phyloP scores from a whole-genome alignment of 306 rosid genomes.

The Rosa multiflora region DNA sequence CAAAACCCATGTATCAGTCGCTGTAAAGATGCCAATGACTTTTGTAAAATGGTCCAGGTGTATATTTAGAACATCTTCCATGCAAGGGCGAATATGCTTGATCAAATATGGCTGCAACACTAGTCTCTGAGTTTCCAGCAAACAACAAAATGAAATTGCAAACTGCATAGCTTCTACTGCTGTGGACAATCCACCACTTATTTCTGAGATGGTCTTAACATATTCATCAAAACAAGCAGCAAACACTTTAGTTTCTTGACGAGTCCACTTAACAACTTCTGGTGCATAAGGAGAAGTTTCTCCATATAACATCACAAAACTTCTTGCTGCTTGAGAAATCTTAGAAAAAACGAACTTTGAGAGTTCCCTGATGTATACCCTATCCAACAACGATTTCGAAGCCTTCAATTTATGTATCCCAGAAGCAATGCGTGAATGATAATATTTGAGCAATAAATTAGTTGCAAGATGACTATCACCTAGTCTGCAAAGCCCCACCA shows the following conservation, averaged over 20 bases:
- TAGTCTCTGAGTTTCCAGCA: conserved; percentile 52
- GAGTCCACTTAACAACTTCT: conserved; percentile 50
- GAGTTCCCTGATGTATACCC: conserved; percentile 43
- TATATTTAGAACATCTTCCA: conserved; percentile 49
- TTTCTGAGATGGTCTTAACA: conserved; percentile 39
- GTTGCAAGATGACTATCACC: conserved; percentile 58
- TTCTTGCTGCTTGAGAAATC: conserved; percentile 67
- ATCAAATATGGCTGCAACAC: conserved; percentile 48
- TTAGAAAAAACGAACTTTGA: conserved; percentile 62
- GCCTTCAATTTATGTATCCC: conserved; percentile 37
- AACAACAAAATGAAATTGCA: conserved; percentile 54
- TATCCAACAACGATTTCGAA: conserved; percentile 38
- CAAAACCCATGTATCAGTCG: conserved; percentile 62
- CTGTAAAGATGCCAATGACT: conserved; percentile 52
- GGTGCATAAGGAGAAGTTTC: conserved; percentile 48
- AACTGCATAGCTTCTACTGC: conserved; percentile 43
- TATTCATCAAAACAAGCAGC: conserved; percentile 41
- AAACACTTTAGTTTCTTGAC: conserved; percentile 52
- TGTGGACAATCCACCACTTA: conserved; percentile 46
- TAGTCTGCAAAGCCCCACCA: conserved; percentile 51
- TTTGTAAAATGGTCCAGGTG: conserved; percentile 62
- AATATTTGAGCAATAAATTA: conserved; percentile 48
- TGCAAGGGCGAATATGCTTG: conserved; percentile 45
- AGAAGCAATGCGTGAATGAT: conserved; percentile 42
- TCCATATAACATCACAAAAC: conserved; percentile 56